Evolutionary conservation across 78 protist genomes (phyloP).

Genomic region (Guillardia theta): DNA sequence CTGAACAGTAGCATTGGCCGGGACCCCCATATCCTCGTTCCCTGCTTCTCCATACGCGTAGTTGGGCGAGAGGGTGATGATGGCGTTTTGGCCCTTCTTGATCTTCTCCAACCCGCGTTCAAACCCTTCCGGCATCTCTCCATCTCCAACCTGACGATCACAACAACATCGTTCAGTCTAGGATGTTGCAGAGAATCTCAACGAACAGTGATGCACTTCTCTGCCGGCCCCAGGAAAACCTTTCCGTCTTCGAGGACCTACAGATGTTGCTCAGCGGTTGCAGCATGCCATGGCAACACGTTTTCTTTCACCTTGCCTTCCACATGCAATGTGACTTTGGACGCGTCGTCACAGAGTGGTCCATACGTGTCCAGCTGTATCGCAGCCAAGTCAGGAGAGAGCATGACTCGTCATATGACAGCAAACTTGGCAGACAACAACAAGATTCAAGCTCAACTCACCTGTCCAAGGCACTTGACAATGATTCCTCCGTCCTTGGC

Average conservation of each 20-base stretch:
- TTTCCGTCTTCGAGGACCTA: background rate
- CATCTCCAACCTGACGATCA: background rate
- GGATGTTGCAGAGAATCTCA: background rate
- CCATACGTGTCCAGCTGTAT: background rate
- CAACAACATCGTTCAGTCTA: background rate
- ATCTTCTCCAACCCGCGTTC: constrained; percentile 40
- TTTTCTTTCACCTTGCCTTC: background rate
- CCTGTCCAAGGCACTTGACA: constrained; percentile 37
- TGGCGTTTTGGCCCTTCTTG: constrained; percentile 21
- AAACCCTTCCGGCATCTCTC: background rate
- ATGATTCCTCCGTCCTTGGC: constrained; percentile 6
- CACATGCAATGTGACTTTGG: background rate
- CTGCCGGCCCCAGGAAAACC: background rate
- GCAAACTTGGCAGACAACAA: no score
- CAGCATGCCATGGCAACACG: no score
- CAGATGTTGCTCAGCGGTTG: no score
- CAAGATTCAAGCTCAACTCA: no score
- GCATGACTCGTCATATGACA: background rate
- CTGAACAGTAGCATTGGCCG: background rate
- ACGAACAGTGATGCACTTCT: background rate
- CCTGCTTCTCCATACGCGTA: background rate
- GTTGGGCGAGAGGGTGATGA: background rate
- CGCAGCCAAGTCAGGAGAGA: background rate
- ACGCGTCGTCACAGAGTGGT: constrained; percentile 32
- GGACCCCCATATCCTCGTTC: background rate